Percentiles rank a stretch among this genome's conserved stretches.
These are phyloP conservation scores for Pleoardoris graminearum DNA, from an alignment of 2,329 filamentous ascomycete species.

Conservation along the genomic window DNA sequence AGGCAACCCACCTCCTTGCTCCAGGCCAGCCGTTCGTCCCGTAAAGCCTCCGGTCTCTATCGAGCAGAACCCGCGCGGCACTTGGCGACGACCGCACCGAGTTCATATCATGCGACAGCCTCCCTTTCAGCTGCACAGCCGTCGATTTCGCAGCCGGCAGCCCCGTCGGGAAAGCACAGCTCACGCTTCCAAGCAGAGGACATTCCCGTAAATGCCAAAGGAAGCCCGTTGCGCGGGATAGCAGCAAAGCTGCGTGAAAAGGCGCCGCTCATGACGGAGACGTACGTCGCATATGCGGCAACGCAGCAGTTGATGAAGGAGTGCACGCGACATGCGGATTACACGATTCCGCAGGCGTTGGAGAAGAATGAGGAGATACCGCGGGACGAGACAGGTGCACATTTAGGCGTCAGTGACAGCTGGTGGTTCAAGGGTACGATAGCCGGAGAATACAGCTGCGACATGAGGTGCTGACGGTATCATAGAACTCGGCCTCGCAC, in stretches of 20 bases:
- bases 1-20: constrained; percentile 19
- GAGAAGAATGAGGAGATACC: constrained; percentile 69
- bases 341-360: constrained; percentile 70
- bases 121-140: constrained; percentile 17
- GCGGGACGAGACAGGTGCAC: constrained; percentile 76
- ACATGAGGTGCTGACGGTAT: constrained; percentile 15
- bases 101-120: constrained; percentile 28
- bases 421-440: constrained; percentile 80
- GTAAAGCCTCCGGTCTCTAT: constrained; percentile 20
- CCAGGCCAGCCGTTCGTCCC: constrained; percentile 24
- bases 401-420: constrained; percentile 73
- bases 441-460: neutral
- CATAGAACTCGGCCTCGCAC: constrained; percentile 73
- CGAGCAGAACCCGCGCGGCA: constrained; percentile 17
- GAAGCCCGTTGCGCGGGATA: constrained; percentile 22
- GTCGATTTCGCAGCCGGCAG: constrained; percentile 2
- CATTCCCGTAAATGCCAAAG: neutral
- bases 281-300: constrained; percentile 77
- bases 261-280: constrained; percentile 52
- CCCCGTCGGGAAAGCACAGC: constrained; percentile 18
- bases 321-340: constrained; percentile 73
- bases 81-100: constrained; percentile 29
- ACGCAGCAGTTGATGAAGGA: constrained; percentile 79
- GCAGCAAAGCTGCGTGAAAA: constrained; percentile 38
- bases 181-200: too few relatives aligned